A percentile compares a stretch with the other conserved stretches of the same genome.
These are phyloP conservation scores for Diplotaxis tenuifolia DNA, from an alignment of 345 rosid species.

Conservation along the genomic window DNA sequence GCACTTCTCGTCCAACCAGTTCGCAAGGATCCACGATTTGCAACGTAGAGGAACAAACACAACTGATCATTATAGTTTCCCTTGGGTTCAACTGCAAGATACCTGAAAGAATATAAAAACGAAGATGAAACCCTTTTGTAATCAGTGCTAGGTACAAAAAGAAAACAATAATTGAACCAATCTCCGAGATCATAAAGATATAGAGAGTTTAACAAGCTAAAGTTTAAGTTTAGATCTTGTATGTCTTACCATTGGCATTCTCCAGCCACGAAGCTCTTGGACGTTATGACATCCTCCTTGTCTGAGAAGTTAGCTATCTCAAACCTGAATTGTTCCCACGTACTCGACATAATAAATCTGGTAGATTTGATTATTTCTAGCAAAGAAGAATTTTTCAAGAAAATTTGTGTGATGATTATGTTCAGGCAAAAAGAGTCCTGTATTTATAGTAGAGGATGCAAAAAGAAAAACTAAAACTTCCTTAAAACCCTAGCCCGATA, in stretches of 20 bases:
- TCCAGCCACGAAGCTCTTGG: not conserved
- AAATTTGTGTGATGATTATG: not conserved
- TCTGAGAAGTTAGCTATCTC: constrained; percentile 15
- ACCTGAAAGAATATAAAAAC: constrained; percentile 6
- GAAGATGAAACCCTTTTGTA: not conserved
- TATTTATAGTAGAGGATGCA: not conserved
- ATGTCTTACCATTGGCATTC: constrained; percentile 23
- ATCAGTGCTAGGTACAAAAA: not conserved
- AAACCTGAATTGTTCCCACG: constrained; percentile 2
- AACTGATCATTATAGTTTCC: not conserved
- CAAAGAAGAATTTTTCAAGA: not conserved
- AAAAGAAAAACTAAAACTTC: not conserved
- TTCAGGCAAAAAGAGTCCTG: not conserved
- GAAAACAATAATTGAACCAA: not conserved
- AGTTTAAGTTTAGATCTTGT: not conserved
- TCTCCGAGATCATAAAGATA: not conserved
- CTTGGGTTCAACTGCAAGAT: not conserved
- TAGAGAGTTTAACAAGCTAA: not conserved
- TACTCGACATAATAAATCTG: not conserved
- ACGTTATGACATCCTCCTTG: not conserved
- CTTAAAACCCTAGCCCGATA: not conserved
- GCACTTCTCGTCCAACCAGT: constrained; percentile 2
- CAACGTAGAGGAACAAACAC: not conserved
- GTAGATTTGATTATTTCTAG: not conserved
- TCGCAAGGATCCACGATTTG: not conserved